phyloP scores from a whole-genome alignment of 768 basidiomycete species.

The Calocera viscosa region DNA sequence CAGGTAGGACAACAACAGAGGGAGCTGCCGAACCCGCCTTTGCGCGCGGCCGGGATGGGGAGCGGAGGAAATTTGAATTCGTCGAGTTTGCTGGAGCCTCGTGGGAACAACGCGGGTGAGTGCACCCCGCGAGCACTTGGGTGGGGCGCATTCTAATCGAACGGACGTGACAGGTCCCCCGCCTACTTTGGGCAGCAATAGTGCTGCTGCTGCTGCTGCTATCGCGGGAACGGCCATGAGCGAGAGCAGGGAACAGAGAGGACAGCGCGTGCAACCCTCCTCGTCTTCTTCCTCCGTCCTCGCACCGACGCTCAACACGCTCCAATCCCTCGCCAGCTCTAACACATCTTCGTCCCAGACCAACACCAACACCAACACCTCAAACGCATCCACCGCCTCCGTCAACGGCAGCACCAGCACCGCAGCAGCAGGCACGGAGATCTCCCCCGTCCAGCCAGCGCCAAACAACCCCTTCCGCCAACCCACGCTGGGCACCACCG shows the following conservation, averaged over 20 bases:
- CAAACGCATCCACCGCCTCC: background rate
- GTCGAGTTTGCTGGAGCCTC: background rate
- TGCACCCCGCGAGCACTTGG: background rate
- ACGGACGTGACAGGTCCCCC: background rate
- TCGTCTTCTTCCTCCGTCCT: too few species aligned
- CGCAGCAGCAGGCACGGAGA: background rate
- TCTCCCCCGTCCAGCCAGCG: background rate
- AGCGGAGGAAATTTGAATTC: background rate
- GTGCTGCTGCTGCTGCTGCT: too few species aligned
- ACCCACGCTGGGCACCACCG: background rate
- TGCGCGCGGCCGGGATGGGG: background rate
- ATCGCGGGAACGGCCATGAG: too few species aligned
- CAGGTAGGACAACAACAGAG: background rate
- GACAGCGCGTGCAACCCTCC: too few species aligned
- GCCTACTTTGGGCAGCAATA: too few species aligned
- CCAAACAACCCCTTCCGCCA: constrained; percentile 4
- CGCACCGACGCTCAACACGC: too few species aligned
- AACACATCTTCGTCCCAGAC: too few species aligned
- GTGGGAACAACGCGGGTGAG: background rate
- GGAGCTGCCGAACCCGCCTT: background rate
- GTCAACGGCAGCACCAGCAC: background rate
- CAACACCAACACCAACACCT: too few species aligned
- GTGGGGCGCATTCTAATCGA: background rate
- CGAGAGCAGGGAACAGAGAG: too few species aligned
- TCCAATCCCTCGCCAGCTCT: too few species aligned